Evolutionary conservation across 495 filamentous ascomycete species (phyloP).

Genomic region (Podospora pseudocomata): DNA sequence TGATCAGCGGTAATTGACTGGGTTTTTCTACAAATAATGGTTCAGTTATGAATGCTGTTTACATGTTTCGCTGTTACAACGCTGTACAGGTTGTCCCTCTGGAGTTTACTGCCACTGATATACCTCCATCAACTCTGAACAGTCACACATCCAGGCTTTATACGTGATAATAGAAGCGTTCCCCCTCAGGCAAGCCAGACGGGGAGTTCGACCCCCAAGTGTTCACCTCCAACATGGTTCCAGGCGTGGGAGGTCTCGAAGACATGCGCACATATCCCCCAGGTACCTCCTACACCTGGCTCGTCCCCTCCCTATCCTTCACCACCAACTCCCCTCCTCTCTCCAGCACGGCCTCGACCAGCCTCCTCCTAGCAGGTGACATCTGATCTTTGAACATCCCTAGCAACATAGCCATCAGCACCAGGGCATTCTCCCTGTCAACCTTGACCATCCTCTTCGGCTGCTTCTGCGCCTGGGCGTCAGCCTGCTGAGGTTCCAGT

Average conservation of each 20-base stretch:
- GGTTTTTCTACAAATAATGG: constrained; percentile 10
- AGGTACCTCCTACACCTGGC: neutral
- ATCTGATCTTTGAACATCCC: constrained; percentile 44
- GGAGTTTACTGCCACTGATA: neutral
- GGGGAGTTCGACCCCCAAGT: too few species aligned
- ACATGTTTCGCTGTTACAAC: neutral
- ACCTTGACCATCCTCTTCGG: constrained; percentile 34
- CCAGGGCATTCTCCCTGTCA: constrained; percentile 62
- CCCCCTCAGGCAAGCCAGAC: too few species aligned
- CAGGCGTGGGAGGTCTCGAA: too few species aligned
- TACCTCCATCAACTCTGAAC: neutral
- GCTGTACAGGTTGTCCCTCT: neutral
- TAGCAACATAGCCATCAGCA: constrained; percentile 59
- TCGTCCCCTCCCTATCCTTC: constrained; percentile 20
- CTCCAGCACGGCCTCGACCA: constrained; percentile 38
- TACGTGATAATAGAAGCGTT: too few species aligned
- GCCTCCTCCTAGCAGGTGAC: constrained; percentile 28
- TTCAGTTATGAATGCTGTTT: neutral
- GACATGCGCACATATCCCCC: neutral
- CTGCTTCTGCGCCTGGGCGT: constrained; percentile 22
- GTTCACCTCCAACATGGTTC: too few species aligned
- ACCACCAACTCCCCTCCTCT: constrained; percentile 34
- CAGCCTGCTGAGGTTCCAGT: constrained; percentile 38
- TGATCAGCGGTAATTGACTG: constrained; percentile 20
- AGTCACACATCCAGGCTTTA: too few species aligned